Percentiles rank a stretch among this genome's conserved stretches.
Evolutionary conservation across 1,284 basidiomycete species (phyloP).

Genomic region (Papiliotrema flavescens): DNA sequence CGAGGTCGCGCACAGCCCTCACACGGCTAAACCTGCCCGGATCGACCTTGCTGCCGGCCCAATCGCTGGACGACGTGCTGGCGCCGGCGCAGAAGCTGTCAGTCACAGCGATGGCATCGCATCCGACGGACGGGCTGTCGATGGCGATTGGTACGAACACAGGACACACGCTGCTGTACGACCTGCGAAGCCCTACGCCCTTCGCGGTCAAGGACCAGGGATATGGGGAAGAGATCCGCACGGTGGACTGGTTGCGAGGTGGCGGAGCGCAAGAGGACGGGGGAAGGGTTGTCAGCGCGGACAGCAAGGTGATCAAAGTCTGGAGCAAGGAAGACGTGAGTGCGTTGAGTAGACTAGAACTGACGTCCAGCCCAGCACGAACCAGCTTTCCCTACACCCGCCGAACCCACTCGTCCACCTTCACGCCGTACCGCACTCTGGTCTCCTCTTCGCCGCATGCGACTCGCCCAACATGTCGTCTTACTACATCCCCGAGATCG

Average conservation of each 20-base stretch:
- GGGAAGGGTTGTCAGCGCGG: constrained; percentile 79
- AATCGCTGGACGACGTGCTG: constrained; percentile 30
- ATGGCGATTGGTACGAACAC: constrained; percentile 92
- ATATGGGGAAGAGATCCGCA: constrained; percentile 87
- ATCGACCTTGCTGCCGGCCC: constrained; percentile 55
- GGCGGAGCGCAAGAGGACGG: constrained; percentile 73
- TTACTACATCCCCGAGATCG: constrained; percentile 92
- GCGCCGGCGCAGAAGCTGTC: constrained; percentile 53
- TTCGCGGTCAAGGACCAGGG: constrained; percentile 95
- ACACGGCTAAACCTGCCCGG: constrained; percentile 68
- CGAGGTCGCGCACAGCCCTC: constrained; percentile 65
- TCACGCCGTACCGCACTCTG: constrained; percentile 79
- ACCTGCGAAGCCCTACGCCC: constrained; percentile 77
- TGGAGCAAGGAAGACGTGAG: constrained; percentile 82
- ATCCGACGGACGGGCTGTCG: constrained; percentile 78
- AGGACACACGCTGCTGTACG: constrained; percentile 91
- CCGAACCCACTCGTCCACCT: constrained; percentile 82
- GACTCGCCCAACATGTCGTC: constrained; percentile 88
- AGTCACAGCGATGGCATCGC: constrained; percentile 77
- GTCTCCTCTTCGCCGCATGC: constrained; percentile 82
- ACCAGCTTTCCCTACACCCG: constrained; percentile 90
- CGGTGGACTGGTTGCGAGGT: constrained; percentile 84
- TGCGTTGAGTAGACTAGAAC: constrained; percentile 17
- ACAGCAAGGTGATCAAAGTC: constrained; percentile 92
- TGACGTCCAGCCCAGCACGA: constrained; percentile 64